Percentiles rank a stretch among this genome's conserved stretches.
Evolutionary conservation across 2,329 filamentous ascomycete species (phyloP).

Genomic region (Gaeumannomyces tritici): DNA sequence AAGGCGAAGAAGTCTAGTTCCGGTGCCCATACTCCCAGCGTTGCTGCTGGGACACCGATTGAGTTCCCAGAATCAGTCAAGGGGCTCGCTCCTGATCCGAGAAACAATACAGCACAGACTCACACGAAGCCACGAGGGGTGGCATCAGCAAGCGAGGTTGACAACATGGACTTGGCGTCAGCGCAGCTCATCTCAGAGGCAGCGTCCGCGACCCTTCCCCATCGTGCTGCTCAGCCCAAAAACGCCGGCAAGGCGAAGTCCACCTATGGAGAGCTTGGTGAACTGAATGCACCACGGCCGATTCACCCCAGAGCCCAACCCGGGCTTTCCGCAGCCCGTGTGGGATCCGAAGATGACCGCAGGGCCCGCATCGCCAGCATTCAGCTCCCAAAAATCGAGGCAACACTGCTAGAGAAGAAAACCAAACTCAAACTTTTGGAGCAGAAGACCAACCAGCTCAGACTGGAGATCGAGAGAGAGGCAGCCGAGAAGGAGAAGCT

Average conservation of each 20-base stretch:
- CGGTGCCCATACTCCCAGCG: slow-evolving; percentile 18
- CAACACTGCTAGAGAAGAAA: slow-evolving; percentile 31
- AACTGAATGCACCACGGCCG: background rate
- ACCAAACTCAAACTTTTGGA: slow-evolving; percentile 35
- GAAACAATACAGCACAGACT: background rate
- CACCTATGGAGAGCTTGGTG: background rate
- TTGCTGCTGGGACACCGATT: slow-evolving; percentile 16
- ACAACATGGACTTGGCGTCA: slow-evolving; percentile 11
- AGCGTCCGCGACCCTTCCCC: slow-evolving; percentile 16
- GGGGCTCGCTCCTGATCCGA: background rate
- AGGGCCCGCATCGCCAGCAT: slow-evolving; percentile 26
- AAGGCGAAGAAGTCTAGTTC: slow-evolving; percentile 25
- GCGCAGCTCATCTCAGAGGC: slow-evolving; percentile 15
- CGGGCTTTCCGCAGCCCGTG: background rate
- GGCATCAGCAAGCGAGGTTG: slow-evolving; percentile 12
- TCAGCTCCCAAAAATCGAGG: slow-evolving; percentile 27
- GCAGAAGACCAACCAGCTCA: slow-evolving; percentile 35
- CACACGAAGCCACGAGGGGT: slow-evolving; percentile 6
- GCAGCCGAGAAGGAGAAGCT: slow-evolving; percentile 23
- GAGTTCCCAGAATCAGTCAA: slow-evolving; percentile 12
- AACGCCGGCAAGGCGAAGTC: slow-evolving; percentile 4
- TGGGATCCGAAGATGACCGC: slow-evolving; percentile 10
- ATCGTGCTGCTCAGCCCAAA: slow-evolving; percentile 9
- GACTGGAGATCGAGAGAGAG: slow-evolving; percentile 32
- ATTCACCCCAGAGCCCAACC: background rate